Conservation (phyloP, 1,284 basidiomycete species). For the Cutaneotrichosporon cutaneum region DNA sequence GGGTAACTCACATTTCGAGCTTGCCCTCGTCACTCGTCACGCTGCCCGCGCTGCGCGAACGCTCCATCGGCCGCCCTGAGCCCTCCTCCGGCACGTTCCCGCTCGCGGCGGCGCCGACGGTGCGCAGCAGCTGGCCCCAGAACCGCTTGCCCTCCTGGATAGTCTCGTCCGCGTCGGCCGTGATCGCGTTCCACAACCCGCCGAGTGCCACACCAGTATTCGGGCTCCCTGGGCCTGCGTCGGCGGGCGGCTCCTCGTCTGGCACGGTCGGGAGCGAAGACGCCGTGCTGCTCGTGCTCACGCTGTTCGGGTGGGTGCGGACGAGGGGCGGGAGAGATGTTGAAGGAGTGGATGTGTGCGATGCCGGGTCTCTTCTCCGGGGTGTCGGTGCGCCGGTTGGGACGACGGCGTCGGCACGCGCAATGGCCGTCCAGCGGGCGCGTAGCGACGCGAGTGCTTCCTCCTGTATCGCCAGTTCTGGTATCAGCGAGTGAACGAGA, state of each 20-base stretch:
- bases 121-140: slow-evolving; percentile 43
- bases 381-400: not conserved
- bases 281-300: not conserved
- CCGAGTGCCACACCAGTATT: not conserved
- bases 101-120: slow-evolving; percentile 43
- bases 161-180: slow-evolving; percentile 24
- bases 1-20: not conserved
- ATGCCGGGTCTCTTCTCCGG: slow-evolving; percentile 2
- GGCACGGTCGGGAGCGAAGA: slow-evolving; percentile 14
- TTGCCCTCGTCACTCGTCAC: not conserved
- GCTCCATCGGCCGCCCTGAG: not conserved
- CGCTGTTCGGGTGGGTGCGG: not conserved
- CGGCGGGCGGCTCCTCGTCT: slow-evolving; percentile 5
- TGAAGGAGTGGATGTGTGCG: not conserved
- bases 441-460: slow-evolving; percentile 38
- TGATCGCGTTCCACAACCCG: slow-evolving; percentile 6
- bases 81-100: slow-evolving; percentile 35
- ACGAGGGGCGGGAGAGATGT: slow-evolving; percentile 1
- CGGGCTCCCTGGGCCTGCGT: not conserved
- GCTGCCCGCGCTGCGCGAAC: not conserved
- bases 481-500: not conserved
- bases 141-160: slow-evolving; percentile 40
- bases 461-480: slow-evolving; percentile 44
- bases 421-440: slow-evolving; percentile 37
- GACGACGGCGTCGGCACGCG: slow-evolving; percentile 18